Evolutionary conservation across 345 rosid species (phyloP), one percentile per base, ranked within the genome.

Genomic region (Hibiscus mutabilis): DNA sequence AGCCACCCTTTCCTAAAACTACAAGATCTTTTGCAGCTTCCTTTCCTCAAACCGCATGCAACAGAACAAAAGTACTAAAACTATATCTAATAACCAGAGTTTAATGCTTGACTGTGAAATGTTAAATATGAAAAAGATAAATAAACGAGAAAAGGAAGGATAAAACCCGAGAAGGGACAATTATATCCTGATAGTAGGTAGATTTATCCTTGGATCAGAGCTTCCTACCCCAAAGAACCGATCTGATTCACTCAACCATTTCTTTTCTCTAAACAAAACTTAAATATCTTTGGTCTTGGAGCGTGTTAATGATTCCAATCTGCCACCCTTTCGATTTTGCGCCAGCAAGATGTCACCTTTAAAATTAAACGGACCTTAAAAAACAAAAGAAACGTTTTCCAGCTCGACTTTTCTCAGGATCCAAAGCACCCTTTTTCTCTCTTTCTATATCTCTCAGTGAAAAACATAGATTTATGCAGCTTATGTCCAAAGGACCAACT

Each of bases 121-220:
- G 78, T n/a, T 67, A n/a, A 49, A 33, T 27, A 7, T 6, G 58
- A 12, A 47, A 25, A 56, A 21, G 58, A 44, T n/a, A 66, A 42
- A 69, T 3, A 57, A 56, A 75, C 59, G 11, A 59, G 31, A 57
- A 44, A 49, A 16, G 68, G 61, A 57, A 55, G 55, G 69, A 74
- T 62, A 75, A 72, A 81, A 79, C 62, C 55, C 79, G 69, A 75
- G 72, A 57, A 77, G 71, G 60, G 75, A 82, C 84, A 78, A 75
- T 69, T 79, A 75, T 75, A 77, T 71, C 75, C 84, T 56, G 81
- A 72, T 69, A 67, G 60, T 76, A 42, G 65, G 78, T 74, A 79
- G 70, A 71, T 79, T 79, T 63, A 78, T 79, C 82, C 84, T 80
- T 80, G 77, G 14, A 89, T 88, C 86, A 85, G 89, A 85, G 87